A percentile compares a stretch with the other conserved stretches of the same genome.
Evolutionary conservation across 2,329 filamentous ascomycete genomes (phyloP).

Genomic region (Aspergillus pseudoglaucus): DNA sequence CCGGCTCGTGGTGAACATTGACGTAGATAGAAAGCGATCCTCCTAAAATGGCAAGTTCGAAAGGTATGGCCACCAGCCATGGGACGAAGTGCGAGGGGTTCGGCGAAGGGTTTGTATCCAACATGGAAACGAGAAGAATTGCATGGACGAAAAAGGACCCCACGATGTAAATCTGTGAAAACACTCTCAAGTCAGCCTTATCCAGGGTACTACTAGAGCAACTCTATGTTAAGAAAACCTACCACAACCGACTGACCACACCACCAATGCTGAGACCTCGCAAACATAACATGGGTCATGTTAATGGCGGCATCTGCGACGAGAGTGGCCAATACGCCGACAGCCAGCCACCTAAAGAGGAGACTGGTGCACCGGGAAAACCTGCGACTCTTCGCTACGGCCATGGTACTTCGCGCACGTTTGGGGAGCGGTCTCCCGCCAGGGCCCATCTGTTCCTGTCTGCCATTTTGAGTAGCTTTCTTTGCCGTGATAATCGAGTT

Average conservation of each 20-base stretch:
- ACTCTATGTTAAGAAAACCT: slow-evolving; percentile 31
- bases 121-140: slow-evolving; percentile 75
- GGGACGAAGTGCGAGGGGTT: slow-evolving; percentile 71
- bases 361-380: slow-evolving; percentile 63
- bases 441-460: slow-evolving; percentile 60
- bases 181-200: slow-evolving; percentile 8
- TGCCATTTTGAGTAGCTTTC: slow-evolving; percentile 39
- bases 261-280: slow-evolving; percentile 67
- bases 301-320: slow-evolving; percentile 67
- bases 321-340: slow-evolving; percentile 66
- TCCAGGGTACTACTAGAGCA: not conserved
- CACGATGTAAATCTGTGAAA: slow-evolving; percentile 68
- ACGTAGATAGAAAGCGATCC: slow-evolving; percentile 64
- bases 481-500: slow-evolving; percentile 53
- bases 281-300: slow-evolving; percentile 64
- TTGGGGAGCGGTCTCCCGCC: slow-evolving; percentile 82
- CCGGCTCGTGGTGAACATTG: slow-evolving; percentile 58
- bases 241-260: slow-evolving; percentile 72
- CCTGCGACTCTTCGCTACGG: slow-evolving; percentile 45
- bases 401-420: slow-evolving; percentile 46
- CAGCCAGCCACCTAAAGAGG: slow-evolving; percentile 68
- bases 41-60: slow-evolving; percentile 67
- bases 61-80: slow-evolving; percentile 66
- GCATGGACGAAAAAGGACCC: slow-evolving; percentile 82
- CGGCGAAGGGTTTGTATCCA: slow-evolving; percentile 77